Evolutionary conservation across 73 alveolate genomes (phyloP), one percentile per base, ranked within the genome.

Genomic region (Blepharisma stoltei): DNA sequence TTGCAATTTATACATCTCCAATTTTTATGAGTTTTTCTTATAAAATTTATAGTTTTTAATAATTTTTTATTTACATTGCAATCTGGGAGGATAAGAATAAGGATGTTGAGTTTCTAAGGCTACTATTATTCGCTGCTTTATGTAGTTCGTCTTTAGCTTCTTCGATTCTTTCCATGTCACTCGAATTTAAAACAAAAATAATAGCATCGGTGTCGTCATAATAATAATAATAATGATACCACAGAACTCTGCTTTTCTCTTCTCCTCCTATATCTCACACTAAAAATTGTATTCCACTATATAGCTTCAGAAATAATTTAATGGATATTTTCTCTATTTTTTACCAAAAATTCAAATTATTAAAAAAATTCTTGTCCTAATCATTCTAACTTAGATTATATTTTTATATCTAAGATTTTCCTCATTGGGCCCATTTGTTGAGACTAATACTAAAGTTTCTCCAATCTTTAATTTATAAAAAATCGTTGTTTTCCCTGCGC

Each of bases 201-300:
- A 95, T 81, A 67, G 98, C 99, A 78, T 92, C 82, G 6, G 94
- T 88, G 38, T 85, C 84, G 80, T 81, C 86, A n/a, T n/a, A n/a
- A n/a, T n/a, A n/a, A n/a, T n/a, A n/a, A 83, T 85, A 95, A 82
- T 95, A 95, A 86, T 95, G 97, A 78, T 94, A 86, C 95, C 95
- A 90, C 73, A 93, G 82, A 38, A 80, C 83, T 93, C 97, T 90
- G 83, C 83, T 80, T 83, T 95, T 88, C 73, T 88, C 97, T 81
- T 95, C 93, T 52, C 98, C 97, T 73, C 97, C 97, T 11, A 94
- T 86, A 81, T 94, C 98, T 97, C 97, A 92, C 21, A 94, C 87
- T 25, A 88, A 78, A 52, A 94, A 80, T 53, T 75, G 65, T 70
- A 86, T n/a, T n/a, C n/a, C n/a, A n/a, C n/a, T n/a, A n/a, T n/a